Percentiles rank a stretch among this genome's conserved stretches.
These are phyloP conservation scores for Aspergillus glaucus DNA, from an alignment of 2,329 filamentous ascomycete genomes.

Conservation along the genomic window DNA sequence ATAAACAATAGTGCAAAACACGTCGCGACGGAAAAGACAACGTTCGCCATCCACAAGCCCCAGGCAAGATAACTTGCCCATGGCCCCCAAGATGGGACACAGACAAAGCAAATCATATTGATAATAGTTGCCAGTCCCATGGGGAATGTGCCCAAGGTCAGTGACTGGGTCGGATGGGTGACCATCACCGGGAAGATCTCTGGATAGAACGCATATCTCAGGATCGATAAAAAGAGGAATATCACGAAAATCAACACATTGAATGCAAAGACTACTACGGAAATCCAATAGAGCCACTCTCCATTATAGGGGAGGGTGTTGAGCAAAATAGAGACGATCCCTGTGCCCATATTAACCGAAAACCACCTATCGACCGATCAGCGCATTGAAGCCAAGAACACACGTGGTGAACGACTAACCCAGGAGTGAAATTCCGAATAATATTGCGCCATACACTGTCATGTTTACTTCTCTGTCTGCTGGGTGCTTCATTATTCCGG, in stretches of 20 bases:
- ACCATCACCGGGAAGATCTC: conserved; percentile 60
- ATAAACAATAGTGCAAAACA: background rate
- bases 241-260: conserved; percentile 23
- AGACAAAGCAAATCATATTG: conserved; percentile 55
- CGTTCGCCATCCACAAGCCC: conserved; percentile 53
- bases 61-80: conserved; percentile 50
- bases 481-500: background rate
- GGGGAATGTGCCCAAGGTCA: conserved; percentile 61
- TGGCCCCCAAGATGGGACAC: conserved; percentile 51
- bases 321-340: conserved; percentile 31
- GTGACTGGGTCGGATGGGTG: conserved; percentile 55
- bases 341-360: conserved; percentile 32
- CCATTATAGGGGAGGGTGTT: conserved; percentile 30
- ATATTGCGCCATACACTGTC: conserved; percentile 23
- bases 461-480: conserved; percentile 11
- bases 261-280: conserved; percentile 21
- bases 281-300: conserved; percentile 30
- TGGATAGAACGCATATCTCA: conserved; percentile 59
- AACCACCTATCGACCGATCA: conserved; percentile 23
- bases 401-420: conserved; percentile 11
- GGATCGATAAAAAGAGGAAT: conserved; percentile 42
- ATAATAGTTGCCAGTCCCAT: conserved; percentile 63
- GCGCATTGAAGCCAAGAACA: background rate
- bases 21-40: conserved; percentile 43
- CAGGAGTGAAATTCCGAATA: conserved; percentile 34